Conservation (phyloP, 371 early-diverging fungal species). For the Enteropsectra breve region DNA sequence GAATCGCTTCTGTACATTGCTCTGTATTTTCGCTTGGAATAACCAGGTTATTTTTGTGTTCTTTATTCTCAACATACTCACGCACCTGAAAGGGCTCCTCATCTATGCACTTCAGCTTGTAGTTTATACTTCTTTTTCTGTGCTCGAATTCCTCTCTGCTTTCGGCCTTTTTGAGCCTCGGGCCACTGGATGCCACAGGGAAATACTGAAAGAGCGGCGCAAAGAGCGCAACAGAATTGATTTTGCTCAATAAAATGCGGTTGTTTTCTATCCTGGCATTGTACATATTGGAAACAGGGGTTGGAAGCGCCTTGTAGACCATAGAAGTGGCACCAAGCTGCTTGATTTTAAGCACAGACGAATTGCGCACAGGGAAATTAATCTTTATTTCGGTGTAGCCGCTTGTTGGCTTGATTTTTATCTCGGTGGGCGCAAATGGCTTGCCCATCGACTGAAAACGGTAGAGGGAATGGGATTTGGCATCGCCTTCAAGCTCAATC, state of each 20-base stretch:
- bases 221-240: constrained; percentile 4
- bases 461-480: not conserved
- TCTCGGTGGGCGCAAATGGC: not conserved
- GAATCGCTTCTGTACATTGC: not conserved
- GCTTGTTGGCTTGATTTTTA: constrained; percentile 11
- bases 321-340: not conserved
- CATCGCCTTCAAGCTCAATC: not conserved
- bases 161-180: constrained; percentile 38
- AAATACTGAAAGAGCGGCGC: constrained; percentile 1
- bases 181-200: not conserved
- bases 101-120: constrained; percentile 35
- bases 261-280: not conserved
- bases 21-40: not conserved
- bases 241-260: not conserved
- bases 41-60: not conserved
- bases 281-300: not conserved
- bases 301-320: not conserved
- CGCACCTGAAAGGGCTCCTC: constrained; percentile 20
- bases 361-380: constrained; percentile 6
- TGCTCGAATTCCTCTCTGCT: constrained; percentile 52
- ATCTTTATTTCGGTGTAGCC: constrained; percentile 5
- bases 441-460: not conserved
- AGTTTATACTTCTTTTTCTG: constrained; percentile 48
- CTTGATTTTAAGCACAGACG: constrained; percentile 13
- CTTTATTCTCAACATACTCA: not conserved